Conservation (phyloP, 176 grass and related monocot species). For the Microstegium vimineum region DNA sequence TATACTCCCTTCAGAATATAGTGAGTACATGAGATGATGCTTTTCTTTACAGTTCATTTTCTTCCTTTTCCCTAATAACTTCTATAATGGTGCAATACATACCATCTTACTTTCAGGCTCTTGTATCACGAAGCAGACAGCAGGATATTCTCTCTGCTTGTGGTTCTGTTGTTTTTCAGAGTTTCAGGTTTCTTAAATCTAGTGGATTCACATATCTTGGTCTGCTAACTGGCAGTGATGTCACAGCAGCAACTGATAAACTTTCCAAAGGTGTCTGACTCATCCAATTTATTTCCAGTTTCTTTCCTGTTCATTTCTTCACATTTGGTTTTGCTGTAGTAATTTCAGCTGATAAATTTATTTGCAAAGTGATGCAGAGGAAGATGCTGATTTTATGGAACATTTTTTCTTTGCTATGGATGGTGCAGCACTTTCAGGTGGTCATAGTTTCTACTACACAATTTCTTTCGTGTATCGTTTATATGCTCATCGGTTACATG, state of each 20-base stretch:
- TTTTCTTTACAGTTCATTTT: constrained; percentile 14
- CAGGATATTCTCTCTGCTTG: constrained; percentile 40
- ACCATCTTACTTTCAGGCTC: constrained; percentile 48
- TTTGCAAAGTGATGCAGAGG: constrained; percentile 56
- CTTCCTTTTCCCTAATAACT: not conserved
- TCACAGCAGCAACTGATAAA: constrained; percentile 41
- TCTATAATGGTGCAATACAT: constrained; percentile 18
- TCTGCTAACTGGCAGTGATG: constrained; percentile 69
- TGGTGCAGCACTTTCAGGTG: constrained; percentile 78
- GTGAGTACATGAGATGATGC: constrained; percentile 44
- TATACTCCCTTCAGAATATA: constrained; percentile 85
- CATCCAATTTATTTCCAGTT: constrained; percentile 8
- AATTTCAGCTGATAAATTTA: constrained; percentile 31
- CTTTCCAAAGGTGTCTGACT: constrained; percentile 60
- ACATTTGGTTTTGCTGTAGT: constrained; percentile 26
- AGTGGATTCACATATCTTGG: constrained; percentile 68
- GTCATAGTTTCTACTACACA: constrained; percentile 17
- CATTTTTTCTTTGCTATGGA: constrained; percentile 59
- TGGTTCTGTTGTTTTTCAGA: constrained; percentile 56
- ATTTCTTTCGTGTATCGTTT: not conserved
- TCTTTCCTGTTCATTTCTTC: not conserved
- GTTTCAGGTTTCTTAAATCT: constrained; percentile 55
- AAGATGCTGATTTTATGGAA: constrained; percentile 39
- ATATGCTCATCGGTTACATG: constrained; percentile 18
- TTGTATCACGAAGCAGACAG: constrained; percentile 55